Evolutionary conservation across 495 filamentous ascomycete genomes (phyloP).

Genomic region (Penicillium dipodomyicola): DNA sequence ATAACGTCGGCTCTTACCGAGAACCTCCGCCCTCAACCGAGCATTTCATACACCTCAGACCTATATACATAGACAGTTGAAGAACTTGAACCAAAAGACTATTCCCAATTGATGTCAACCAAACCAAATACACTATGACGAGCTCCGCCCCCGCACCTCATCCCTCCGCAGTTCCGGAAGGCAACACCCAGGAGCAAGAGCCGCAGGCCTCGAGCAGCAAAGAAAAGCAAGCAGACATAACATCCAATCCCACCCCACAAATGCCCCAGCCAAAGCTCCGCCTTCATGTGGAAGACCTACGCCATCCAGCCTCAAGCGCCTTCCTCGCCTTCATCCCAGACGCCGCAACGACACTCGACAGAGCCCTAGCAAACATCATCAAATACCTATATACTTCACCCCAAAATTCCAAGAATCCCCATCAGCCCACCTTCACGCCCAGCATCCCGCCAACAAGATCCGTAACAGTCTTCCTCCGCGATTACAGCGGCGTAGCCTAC

Average conservation of each 20-base stretch:
- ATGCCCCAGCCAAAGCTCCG: constrained; percentile 61
- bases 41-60: no score
- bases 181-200: neutral
- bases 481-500: constrained; percentile 82
- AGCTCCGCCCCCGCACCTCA: constrained; percentile 11
- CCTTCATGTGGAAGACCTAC: constrained; percentile 67
- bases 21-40: no score
- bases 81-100: no score
- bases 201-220: neutral
- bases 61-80: no score
- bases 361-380: constrained; percentile 64
- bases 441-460: constrained; percentile 61
- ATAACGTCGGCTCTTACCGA: no score
- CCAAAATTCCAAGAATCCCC: constrained; percentile 3
- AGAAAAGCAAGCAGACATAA: neutral
- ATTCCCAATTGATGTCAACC: neutral
- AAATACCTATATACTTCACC: constrained; percentile 58
- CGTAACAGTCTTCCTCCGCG: constrained; percentile 80
- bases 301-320: constrained; percentile 55
- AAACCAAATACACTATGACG: constrained; percentile 12
- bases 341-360: constrained; percentile 54
- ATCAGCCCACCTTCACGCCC: constrained; percentile 26
- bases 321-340: constrained; percentile 63
- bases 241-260: neutral
- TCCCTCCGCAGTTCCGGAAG: constrained; percentile 16